A percentile compares a stretch with the other conserved stretches of the same genome.
phyloP scores from a whole-genome alignment of 2,329 filamentous ascomycete species.

The Ascochyta clinopodiicola region DNA sequence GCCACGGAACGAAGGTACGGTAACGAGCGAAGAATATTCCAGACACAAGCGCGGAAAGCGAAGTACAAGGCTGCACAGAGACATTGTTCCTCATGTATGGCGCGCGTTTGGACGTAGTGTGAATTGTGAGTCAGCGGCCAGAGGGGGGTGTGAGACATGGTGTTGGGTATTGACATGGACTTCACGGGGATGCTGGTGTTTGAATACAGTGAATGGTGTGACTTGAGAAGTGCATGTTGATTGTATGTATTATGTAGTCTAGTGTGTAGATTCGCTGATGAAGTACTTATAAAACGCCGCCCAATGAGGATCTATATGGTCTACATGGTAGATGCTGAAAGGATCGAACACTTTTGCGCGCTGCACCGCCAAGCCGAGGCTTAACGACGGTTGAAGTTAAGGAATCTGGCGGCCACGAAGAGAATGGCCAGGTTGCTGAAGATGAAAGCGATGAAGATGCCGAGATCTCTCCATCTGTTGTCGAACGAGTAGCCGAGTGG shows the following conservation, averaged over 20 bases:
- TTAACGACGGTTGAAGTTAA: constrained; percentile 55
- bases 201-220: not conserved
- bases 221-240: not conserved
- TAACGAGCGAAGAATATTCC: too few relatives aligned
- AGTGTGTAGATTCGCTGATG: not conserved
- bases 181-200: not conserved
- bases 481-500: constrained; percentile 70
- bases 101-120: not conserved
- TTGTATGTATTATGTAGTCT: constrained; percentile 3
- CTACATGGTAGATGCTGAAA: constrained; percentile 5
- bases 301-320: constrained; percentile 20
- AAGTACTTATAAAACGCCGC: constrained; percentile 14
- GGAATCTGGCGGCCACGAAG: constrained; percentile 61
- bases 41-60: too few relatives aligned
- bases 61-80: too few relatives aligned
- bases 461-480: constrained; percentile 80
- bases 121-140: not conserved
- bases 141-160: too few relatives aligned
- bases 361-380: not conserved
- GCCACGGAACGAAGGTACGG: too few relatives aligned
- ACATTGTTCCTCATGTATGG: too few relatives aligned
- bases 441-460: constrained; percentile 78
- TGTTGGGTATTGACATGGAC: not conserved
- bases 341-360: constrained; percentile 5
- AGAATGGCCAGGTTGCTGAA: constrained; percentile 75